Percentiles rank a stretch among this genome's conserved stretches.
Conservation (phyloP, 805 yeast species). For the Yarrowia keelungensis region DNA sequence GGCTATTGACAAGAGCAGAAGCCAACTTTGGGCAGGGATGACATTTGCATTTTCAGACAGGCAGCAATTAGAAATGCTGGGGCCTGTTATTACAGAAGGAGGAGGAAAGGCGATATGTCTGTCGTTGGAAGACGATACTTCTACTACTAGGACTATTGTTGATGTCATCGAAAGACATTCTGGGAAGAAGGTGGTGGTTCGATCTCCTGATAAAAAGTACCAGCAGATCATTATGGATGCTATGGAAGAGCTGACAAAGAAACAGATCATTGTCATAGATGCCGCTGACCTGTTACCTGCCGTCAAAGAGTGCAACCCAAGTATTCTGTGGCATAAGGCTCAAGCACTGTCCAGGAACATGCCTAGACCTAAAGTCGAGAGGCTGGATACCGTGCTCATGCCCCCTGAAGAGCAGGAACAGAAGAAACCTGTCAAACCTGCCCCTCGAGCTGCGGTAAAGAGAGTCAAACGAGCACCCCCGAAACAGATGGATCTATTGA, state of each 20-base stretch:
- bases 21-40: conserved; percentile 44
- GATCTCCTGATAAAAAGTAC: conserved; percentile 17
- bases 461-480: conserved; percentile 8
- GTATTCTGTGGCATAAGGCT: conserved; percentile 13
- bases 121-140: conserved; percentile 14
- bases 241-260: background rate
- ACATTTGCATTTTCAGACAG: conserved; percentile 46
- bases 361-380: conserved; percentile 17
- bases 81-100: conserved; percentile 45
- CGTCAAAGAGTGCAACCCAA: conserved; percentile 12
- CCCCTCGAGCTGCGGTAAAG: background rate
- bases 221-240: conserved; percentile 18
- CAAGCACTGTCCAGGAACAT: background rate
- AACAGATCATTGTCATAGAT: conserved; percentile 5
- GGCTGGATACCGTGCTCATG: conserved; percentile 14
- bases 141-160: conserved; percentile 17
- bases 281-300: conserved; percentile 21
- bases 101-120: conserved; percentile 43
- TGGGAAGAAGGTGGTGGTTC: conserved; percentile 7
- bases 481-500: conserved; percentile 23
- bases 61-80: conserved; percentile 44
- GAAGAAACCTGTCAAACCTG: background rate
- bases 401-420: conserved; percentile 10
- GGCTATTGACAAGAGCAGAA: conserved; percentile 42
- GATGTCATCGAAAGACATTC: background rate